Evolutionary conservation across 1,284 basidiomycete species (phyloP), one percentile per base, ranked within the genome.

Genomic region (Naganishia cerealis): DNA sequence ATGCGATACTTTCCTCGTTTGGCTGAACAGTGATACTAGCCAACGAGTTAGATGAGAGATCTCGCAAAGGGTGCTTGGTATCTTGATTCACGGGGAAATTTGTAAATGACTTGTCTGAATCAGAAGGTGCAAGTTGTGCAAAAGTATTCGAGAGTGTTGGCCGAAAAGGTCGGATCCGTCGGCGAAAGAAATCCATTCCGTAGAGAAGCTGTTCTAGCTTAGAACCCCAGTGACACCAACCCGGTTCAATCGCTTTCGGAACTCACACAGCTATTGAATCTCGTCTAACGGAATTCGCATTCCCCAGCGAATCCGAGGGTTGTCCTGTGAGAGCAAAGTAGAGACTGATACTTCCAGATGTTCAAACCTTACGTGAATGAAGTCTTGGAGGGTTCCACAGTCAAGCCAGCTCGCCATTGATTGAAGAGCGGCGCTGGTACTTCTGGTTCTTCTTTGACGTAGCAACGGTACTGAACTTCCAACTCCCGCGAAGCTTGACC

Each of bases 41-140:
- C n/a, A 50, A 24, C n/a, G 46, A 50, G 33, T 50, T 61, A 38
- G 42, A 33, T 18, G 26, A 46, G 58, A 48, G 42, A 36, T 10
- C n/a, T 4, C 29, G 42, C 38, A 50, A 26, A 8, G 61, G 61
- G 42, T 63, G 61, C 24, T 63, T 53, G 61, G 46, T 63, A 18
- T 54, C 24, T 24, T 53, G 36, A 53, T 53, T 40, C 13, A 63
- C 61, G 8, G 61, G 61, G 36, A 63, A 63, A 39, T 26, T 63
- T 15, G 61, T 63, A 40, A 63, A 63, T 39, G 61, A 63, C 15
- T 53, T 52, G n/a, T 53, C 61, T 7, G 61, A 63, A 16, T 52
- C 61, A 4, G 61, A 63, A 9, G 50, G n/a, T 42, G 36, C 29
- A 24, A 42, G 6, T 24, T 46, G 42, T 42, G 50, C 26, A 7